phyloP scores from a whole-genome alignment of 2,329 filamentous ascomycete genomes.

The Seiridium unicorne region DNA sequence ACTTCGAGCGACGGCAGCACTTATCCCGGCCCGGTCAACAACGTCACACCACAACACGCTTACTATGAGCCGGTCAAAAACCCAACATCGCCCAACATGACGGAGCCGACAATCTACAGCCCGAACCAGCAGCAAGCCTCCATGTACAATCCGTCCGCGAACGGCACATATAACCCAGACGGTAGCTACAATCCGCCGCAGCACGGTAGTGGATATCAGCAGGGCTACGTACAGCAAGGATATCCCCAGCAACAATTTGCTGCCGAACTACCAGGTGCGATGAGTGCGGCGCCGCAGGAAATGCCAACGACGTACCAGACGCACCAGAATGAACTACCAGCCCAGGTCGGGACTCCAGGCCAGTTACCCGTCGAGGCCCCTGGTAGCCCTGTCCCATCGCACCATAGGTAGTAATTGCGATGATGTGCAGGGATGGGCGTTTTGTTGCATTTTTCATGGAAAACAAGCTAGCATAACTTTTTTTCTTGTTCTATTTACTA shows the following conservation, averaged over 20 bases:
- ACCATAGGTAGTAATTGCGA: not conserved
- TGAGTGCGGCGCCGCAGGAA: not conserved
- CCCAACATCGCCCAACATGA: not conserved
- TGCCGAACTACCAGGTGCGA: not conserved
- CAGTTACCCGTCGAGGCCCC: not conserved
- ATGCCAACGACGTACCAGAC: not conserved
- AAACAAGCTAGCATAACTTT: not conserved
- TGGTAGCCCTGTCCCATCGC: not conserved
- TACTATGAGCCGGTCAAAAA: constrained; percentile 4
- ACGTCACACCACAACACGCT: not conserved
- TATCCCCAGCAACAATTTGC: not conserved
- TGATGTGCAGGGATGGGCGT: not conserved
- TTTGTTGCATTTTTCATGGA: not conserved
- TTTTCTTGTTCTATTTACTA: not conserved
- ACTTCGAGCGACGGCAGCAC: not conserved
- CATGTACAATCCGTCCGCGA: not conserved
- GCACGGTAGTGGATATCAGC: not conserved
- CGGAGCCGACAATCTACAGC: not conserved
- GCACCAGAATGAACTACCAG: not conserved
- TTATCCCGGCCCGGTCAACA: not conserved
- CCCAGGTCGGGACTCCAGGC: not conserved
- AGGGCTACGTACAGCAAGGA: not conserved
- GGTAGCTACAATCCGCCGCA: not conserved
- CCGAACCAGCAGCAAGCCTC: not conserved
- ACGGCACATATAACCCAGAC: too few species aligned